These are phyloP conservation scores for Colletotrichum melonis DNA, from an alignment of 2,329 filamentous ascomycete species.

Conservation along the genomic window DNA sequence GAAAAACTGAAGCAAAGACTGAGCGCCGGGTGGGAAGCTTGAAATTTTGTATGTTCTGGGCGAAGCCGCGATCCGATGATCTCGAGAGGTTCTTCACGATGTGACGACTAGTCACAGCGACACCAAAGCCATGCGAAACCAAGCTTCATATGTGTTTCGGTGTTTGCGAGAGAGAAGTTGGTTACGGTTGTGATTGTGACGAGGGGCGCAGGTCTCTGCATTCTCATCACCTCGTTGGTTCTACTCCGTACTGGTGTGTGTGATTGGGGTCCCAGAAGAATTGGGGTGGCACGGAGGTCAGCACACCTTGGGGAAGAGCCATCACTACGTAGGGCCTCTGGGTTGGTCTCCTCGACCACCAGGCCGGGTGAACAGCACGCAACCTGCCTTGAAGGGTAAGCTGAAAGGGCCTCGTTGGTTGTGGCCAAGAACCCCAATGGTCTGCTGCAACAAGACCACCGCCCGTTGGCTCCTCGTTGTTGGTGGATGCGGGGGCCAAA, in stretches of 20 bases:
- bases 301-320: neutral
- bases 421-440: neutral
- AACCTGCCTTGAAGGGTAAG: no score
- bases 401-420: neutral
- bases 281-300: neutral
- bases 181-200: conserved; percentile 26
- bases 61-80: no score
- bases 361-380: no score
- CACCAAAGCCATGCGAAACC: conserved; percentile 10
- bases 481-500: neutral
- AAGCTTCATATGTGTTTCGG: conserved; percentile 32
- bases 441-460: no score
- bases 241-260: neutral
- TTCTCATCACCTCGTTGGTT: conserved; percentile 27
- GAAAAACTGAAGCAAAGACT: no score
- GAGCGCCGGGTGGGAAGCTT: no score
- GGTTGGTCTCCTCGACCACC: no score
- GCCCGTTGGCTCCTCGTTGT: neutral
- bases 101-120: no score
- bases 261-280: conserved; percentile 24
- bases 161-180: conserved; percentile 15
- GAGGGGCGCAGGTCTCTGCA: conserved; percentile 22
- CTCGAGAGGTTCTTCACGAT: no score
- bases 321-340: no score
- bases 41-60: no score